These are phyloP conservation scores for Lasiosphaeria hispida DNA, from an alignment of 495 filamentous ascomycete species.

Conservation along the genomic window DNA sequence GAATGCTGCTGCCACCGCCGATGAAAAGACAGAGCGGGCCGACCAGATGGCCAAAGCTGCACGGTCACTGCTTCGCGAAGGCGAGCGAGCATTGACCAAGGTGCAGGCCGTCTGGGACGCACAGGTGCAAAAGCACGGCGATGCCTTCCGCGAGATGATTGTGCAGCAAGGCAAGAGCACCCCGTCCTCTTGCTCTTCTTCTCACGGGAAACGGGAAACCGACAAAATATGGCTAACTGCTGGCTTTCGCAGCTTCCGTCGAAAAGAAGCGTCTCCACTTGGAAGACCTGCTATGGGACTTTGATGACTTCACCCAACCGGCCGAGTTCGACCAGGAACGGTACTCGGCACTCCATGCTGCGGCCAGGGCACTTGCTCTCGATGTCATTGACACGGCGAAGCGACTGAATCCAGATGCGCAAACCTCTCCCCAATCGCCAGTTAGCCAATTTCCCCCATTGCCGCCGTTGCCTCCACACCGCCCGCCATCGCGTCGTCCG, in stretches of 20 bases:
- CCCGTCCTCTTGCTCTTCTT: neutral
- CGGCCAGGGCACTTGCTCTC: constrained; percentile 38
- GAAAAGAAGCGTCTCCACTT: constrained; percentile 32
- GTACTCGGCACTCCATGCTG: constrained; percentile 34
- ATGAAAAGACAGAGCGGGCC: constrained; percentile 16
- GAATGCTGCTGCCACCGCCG: constrained; percentile 29
- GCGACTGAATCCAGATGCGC: constrained; percentile 27
- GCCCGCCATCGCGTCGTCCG: neutral
- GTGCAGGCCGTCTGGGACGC: constrained; percentile 36
- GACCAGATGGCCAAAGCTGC: constrained; percentile 30
- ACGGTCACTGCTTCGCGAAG: constrained; percentile 32
- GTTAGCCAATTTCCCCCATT: constrained; percentile 25
- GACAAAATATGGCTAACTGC: too few relatives aligned
- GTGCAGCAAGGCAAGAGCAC: constrained; percentile 33
- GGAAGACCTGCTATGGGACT: constrained; percentile 40
- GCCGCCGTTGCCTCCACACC: constrained; percentile 22
- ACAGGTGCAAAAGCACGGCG: constrained; percentile 34
- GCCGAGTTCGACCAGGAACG: constrained; percentile 32
- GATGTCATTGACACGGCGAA: constrained; percentile 36
- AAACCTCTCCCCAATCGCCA: constrained; percentile 4
- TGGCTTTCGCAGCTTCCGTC: constrained; percentile 20
- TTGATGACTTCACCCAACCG: constrained; percentile 36
- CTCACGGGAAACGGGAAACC: too few relatives aligned
- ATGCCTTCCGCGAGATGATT: constrained; percentile 33
- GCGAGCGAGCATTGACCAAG: constrained; percentile 34